These are phyloP conservation scores for Hymenoscyphus scutula DNA, from an alignment of 2,329 filamentous ascomycete genomes.

Conservation along the genomic window DNA sequence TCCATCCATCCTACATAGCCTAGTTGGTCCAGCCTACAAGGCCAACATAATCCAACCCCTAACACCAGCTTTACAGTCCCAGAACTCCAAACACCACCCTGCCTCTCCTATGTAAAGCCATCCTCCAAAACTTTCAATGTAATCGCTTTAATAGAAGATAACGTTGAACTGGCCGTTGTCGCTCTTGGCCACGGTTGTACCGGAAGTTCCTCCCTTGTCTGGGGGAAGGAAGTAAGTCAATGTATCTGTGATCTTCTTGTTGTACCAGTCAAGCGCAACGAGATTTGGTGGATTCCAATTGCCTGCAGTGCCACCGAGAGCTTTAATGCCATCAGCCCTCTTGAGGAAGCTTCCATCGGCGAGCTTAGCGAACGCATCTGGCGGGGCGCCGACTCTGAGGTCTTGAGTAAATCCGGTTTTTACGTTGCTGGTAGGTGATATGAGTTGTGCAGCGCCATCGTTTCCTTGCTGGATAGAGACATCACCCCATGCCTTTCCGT, in stretches of 20 bases:
- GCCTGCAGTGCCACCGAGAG: not conserved
- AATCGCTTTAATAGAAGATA: too few species aligned
- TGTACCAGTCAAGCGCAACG: not conserved
- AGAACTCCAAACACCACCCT: too few species aligned
- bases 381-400: constrained; percentile 37
- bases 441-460: constrained; percentile 40
- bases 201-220: too few species aligned
- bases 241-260: not conserved
- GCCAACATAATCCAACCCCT: too few species aligned
- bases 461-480: constrained; percentile 40
- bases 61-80: too few species aligned
- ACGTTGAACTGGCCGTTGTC: too few species aligned
- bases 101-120: too few species aligned
- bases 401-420: constrained; percentile 36
- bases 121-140: too few species aligned
- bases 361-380: constrained; percentile 36
- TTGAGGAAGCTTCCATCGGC: not conserved
- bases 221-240: not conserved
- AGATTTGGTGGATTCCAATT: not conserved
- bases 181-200: too few species aligned
- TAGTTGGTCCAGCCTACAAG: too few species aligned
- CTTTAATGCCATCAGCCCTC: not conserved
- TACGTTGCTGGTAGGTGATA: constrained; percentile 37
- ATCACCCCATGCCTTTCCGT: constrained; percentile 32
- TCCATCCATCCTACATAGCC: too few species aligned